phyloP scores from a whole-genome alignment of 768 basidiomycete species.

The Auricularia heimuer region DNA sequence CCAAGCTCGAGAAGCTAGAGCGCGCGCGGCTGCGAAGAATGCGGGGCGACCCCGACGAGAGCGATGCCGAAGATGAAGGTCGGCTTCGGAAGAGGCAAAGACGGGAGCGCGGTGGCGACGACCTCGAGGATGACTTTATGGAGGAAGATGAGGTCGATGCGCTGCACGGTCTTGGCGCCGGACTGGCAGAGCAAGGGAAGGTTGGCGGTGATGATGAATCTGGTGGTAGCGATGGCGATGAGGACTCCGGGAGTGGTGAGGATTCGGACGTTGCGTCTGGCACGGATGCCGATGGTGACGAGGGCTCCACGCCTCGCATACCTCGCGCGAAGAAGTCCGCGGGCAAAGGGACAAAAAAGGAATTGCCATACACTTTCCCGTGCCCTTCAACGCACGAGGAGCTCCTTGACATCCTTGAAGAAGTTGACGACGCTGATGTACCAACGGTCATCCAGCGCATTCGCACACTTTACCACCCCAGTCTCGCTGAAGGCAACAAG shows the following conservation, averaged over 20 bases:
- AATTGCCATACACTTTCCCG: conserved; percentile 87
- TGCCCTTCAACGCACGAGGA: conserved; percentile 84
- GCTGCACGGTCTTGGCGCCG: conserved; percentile 24
- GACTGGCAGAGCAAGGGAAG: conserved; percentile 19
- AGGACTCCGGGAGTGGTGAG: conserved; percentile 1
- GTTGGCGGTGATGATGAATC: conserved; percentile 12
- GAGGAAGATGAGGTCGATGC: conserved; percentile 21
- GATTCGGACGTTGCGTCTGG: conserved; percentile 22
- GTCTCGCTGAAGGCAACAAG: conserved; percentile 86
- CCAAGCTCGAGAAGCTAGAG: conserved; percentile 79
- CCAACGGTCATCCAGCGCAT: conserved; percentile 83
- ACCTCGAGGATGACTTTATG: conserved; percentile 76
- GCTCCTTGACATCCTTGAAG: conserved; percentile 73
- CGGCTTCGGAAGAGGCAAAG: conserved; percentile 41
- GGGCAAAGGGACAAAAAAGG: conserved; percentile 25
- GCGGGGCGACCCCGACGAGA: conserved; percentile 62
- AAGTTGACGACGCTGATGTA: conserved; percentile 60
- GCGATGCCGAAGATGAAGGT: conserved; percentile 53
- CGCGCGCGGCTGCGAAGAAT: conserved; percentile 67
- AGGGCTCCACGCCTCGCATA: conserved; percentile 33
- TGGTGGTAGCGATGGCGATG: conserved; percentile 15
- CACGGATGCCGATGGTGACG: conserved; percentile 19
- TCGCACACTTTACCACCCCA: conserved; percentile 83
- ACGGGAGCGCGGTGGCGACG: conserved; percentile 59
- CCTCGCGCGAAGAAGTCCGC: conserved; percentile 21